Base-by-base conservation (phyloP, 768 basidiomycete species). In the Trametes gibbosa region DNA sequence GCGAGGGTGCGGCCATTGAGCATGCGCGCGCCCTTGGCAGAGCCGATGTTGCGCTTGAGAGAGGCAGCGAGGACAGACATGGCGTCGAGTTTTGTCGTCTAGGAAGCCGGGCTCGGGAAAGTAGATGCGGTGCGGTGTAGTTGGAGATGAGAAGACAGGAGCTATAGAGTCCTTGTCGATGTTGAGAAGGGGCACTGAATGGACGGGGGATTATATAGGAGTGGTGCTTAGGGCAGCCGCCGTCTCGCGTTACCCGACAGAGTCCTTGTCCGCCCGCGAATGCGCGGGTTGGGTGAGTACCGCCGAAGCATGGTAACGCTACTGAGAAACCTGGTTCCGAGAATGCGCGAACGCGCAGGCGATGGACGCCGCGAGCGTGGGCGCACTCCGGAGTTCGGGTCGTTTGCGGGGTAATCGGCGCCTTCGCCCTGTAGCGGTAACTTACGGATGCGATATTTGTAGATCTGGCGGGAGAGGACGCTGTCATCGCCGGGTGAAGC, bases 31-130 rank as follows among this genome's bases (percentile, higher is more conserved):
- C 42, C 19, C 40, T 54, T 54, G 47, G 59, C 59, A 10, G 59
- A 54, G 19, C 53, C 50, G 8, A 61, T 27, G 42, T 53, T 41
- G 52, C 61, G 61, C 52, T 58, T 62, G 43, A 57, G n/a, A 29
- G 61, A 56, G 13, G 55, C 35, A 21, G 55, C 49, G 47, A 62
- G 52, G 32, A 62, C 48, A 19, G 56, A 62, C 61, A 62, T 62
- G n/a, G 17, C 16, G 45, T 32, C 14, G 14, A 21, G 21, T 43
- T 21, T 6, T 12, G 37, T 14, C 23, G 14, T n/a, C 29, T 35
- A 14, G 25, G 45, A 17, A 27, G n/a, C n/a, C n/a, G n/a, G n/a
- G 34, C 29, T 32, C 29, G 10, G 29, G 29, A 32, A 32, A 32
- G 29, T 32, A 10, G 10, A 10, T 4, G 29, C 29, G 10, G n/a